Base-by-base conservation (phyloP, 352 stramenopile species). In the Phytophthora vignae region DNA sequence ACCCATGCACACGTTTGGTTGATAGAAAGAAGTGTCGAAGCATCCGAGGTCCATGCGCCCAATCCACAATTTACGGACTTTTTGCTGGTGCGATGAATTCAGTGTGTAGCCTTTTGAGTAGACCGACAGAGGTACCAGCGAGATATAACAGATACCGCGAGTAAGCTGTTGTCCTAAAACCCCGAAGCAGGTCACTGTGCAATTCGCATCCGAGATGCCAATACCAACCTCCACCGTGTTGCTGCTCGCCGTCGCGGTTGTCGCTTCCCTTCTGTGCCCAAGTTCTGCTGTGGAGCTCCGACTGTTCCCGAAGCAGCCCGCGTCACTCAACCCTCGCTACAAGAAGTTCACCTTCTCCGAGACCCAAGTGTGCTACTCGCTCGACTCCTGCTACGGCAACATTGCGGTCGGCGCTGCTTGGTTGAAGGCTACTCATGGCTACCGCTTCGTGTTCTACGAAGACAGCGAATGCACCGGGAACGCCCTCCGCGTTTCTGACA, bases 331-430 rank as follows among this genome's bases (percentile, higher is more conserved):
- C 12, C 57, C 9, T 14, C 57, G 50, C 52, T 68, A 63, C 53
- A 73, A 73, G 22, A 63, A 67, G 22, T 63, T 68, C 21, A 62
- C 40, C 7, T 63, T 73, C 14, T 67, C 65, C 6, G 58, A 31
- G 2, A 25, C 50, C 36, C 58, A 72, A 36, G 58, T 72, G 4
- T 73, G 59, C 21, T 73, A 73, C 49, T 63, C 58, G 14, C 50
- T 73, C 12, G 58, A 73, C 42, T 63, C 50, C 19, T 73, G 65
- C 58, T 73, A 63, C 58, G 54, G 57, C 14, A 73, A 73, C 17
- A 29, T 73, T 12, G 58, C 65, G 11, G 65, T 64, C 21, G 25
- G 31, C 36, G 50, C 42, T 54, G 49, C 40, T 14, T 68, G 65
- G 65, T 7, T 44, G n/a, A 38, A 38, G 49, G 50, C 17, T 11